Evolutionary conservation across 2,329 filamentous ascomycete species (phyloP), one percentile per base, ranked within the genome.

Genomic region (Gyromitra esculenta): DNA sequence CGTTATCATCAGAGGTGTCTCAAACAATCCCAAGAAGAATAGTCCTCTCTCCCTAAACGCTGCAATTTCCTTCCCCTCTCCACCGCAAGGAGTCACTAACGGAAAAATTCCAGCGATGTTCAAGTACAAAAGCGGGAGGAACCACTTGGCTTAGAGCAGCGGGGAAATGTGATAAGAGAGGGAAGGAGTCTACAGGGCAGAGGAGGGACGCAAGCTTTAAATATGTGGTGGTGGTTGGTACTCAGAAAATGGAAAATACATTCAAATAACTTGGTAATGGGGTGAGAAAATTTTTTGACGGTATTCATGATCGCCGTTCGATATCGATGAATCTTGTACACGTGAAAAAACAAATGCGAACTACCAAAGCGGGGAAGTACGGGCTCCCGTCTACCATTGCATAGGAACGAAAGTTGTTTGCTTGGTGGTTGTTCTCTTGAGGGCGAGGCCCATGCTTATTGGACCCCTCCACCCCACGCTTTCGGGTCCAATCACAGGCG

Each of bases 361-460:
- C 50, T 59, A 67, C 35, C 45, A 70, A 70, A 75, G 71, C 71
- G 75, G 75, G 75, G 75, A 75, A 75, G 35, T 52, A 74, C 64
- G 59, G 43, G 50, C 59, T 41, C 11, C 56, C 54, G 67, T 48
- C 48, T 41, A 66, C 52, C 39, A 64, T 35, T 43, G 15, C 43
- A 35, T 62, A 63, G 52, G 56, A 13, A 60, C 64, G 59, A 60
- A 66, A 69, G 65, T 69, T 69, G 43, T 74, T 73, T 68, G 59
- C 48, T 41, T 65, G 52, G 37, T 59, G 50, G 65, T 70, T 21
- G 35, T 31, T 41, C 50, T 64, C 35, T 35, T 48, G 18, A 21
- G n/a, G 31, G 15, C 25, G 64, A 70, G 43, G 57, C 54, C 57
- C 45, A 18, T 68, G 71, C 71, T 52, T 43, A 66, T 21, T 52